Conservation (phyloP, 108 stramenopile genomes). For the Skeletonema marinoi region DNA sequence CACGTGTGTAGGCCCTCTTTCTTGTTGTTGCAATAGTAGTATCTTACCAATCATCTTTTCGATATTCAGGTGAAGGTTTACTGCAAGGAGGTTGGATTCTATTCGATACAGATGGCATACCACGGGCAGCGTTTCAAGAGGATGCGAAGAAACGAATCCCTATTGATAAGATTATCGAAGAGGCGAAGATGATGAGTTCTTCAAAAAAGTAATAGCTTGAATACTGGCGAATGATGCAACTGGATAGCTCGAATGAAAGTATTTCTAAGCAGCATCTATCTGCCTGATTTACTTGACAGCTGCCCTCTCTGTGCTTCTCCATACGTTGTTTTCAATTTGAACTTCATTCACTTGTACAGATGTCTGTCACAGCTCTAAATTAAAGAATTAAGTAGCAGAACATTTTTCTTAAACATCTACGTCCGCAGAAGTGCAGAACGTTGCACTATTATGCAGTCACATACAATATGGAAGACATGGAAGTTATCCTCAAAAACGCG, state of each 20-base stretch:
- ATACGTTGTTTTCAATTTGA: neutral
- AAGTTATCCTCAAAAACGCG: neutral
- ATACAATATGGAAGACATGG: neutral
- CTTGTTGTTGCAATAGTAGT: neutral
- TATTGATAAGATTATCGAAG: constrained; percentile 28
- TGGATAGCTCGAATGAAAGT: constrained; percentile 1
- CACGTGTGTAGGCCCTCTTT: neutral
- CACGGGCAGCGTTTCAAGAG: constrained; percentile 43
- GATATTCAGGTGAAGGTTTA: constrained; percentile 50
- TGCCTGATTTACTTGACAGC: neutral
- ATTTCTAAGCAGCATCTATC: neutral
- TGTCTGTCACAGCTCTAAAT: neutral
- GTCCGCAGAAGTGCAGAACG: neutral
- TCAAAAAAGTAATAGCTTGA: constrained; percentile 6
- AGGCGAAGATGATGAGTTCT: neutral
- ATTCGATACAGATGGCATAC: constrained; percentile 13
- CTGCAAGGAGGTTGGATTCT: constrained; percentile 56
- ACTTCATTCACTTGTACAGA: neutral
- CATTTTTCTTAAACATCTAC: neutral
- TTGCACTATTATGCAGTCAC: neutral
- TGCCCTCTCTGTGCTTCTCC: neutral
- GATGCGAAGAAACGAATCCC: constrained; percentile 44
- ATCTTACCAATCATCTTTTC: neutral
- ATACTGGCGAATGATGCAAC: neutral
- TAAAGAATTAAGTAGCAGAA: neutral